Conservation (phyloP, 345 rosid species). For the Dimocarpus longan region DNA sequence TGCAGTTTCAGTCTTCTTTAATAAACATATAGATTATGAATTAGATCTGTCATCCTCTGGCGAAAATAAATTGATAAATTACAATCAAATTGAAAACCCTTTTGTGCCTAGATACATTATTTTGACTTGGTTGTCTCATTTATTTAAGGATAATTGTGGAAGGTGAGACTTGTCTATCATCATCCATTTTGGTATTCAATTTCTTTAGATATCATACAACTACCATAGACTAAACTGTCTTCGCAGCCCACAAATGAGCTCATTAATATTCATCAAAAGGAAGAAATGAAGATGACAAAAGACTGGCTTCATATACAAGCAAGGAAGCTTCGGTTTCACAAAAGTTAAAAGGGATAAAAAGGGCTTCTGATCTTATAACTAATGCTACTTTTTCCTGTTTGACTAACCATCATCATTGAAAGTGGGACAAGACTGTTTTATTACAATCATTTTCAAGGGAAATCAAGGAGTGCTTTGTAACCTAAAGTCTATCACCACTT, state of each 20-base stretch:
- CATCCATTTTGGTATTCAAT: neutral
- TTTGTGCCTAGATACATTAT: neutral
- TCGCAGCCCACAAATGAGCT: neutral
- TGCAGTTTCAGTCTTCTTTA: neutral
- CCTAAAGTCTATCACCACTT: neutral
- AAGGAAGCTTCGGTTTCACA: constrained; percentile 22
- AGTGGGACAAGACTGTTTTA: neutral
- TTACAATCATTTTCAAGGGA: neutral
- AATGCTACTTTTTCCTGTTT: neutral
- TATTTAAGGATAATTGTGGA: neutral
- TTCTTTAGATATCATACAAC: neutral
- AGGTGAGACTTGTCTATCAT: neutral
- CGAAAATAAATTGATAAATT: too few species aligned
- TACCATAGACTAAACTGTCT: neutral
- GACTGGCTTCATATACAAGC: constrained; percentile 3
- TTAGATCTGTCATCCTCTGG: too few species aligned
- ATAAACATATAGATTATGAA: too few species aligned
- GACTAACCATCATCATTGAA: constrained; percentile 1
- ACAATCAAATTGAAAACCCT: neutral
- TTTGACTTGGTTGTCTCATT: neutral
- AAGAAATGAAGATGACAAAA: neutral
- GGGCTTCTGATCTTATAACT: neutral
- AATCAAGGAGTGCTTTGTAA: neutral
- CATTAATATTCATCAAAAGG: neutral
- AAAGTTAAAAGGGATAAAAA: constrained; percentile 2